Evolutionary conservation across 1,139 yeast species (phyloP), one percentile per base, ranked within the genome.

Genomic region (Candida buenavistaensis): DNA sequence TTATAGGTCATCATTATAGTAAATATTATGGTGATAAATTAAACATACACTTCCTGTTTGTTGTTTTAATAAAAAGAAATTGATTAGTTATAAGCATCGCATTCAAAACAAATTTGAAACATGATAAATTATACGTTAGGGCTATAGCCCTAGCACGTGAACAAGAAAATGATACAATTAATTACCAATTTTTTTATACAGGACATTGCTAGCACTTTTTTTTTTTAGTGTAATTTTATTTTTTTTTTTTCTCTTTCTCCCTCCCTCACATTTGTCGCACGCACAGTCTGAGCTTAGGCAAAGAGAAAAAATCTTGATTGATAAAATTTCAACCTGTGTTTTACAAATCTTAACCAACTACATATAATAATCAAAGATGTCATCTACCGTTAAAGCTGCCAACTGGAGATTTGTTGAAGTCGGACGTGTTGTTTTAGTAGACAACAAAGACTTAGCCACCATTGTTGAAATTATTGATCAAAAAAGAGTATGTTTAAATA

Each of bases 361-460:
- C 24, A 28, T 28, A 28, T 22, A 39, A 32, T 30, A 37, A 39
- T 25, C 26, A 38, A 44, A 51, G 46, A 67, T 66, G 73, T 45
- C 50, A 32, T 58, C 95, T 69, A 76, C 85, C 68, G 94, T 90
- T 73, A 85, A 86, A 80, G 86, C 95, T 72, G 80, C 95, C 74
- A 87, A 86, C 90, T 90, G 97, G 97, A 88, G 97, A 85, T 83
- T 80, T 70, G 98, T 94, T 71, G 96, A 92, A 81, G 86, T 90
- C 67, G 99, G 99, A 72, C 96, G 98, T 80, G 88, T 94, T 68
- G 96, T 90, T 74, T 84, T 90, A 68, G 69, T 92, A 70, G 74
- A 80, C 81, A 77, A 80, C 76, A 84, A 86, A 75, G 64, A 65
- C 46, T 78, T 90, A 67, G 97, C 97, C 63, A 77, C 95, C 68